Conservation (phyloP, 148 eudicot species). For the Spergularia bocconei region DNA sequence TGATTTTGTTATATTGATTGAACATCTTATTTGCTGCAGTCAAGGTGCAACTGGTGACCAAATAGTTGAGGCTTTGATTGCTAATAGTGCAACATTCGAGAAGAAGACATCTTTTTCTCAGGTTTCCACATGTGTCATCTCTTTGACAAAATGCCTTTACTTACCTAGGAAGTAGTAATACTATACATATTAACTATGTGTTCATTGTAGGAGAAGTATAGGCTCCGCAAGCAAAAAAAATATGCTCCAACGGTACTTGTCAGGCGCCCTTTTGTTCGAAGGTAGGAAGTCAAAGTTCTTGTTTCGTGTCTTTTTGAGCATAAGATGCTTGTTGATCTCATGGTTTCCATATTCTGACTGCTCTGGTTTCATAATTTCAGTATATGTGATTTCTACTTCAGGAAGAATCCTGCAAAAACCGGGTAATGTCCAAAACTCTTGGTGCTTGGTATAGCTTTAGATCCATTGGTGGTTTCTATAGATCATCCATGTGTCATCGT, state of each 20-base stretch:
- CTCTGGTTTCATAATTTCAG: conserved; percentile 38
- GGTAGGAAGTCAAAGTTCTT: conserved; percentile 35
- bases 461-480: not conserved
- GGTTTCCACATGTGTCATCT: conserved; percentile 36
- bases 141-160: not conserved
- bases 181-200: conserved; percentile 23
- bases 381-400: conserved; percentile 89
- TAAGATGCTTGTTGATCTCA: not conserved
- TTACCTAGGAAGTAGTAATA: not conserved
- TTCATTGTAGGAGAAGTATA: conserved; percentile 76
- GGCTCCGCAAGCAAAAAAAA: conserved; percentile 89
- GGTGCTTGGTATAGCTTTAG: not conserved
- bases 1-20: not conserved
- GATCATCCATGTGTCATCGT: not conserved
- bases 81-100: conserved; percentile 90
- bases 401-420: conserved; percentile 68
- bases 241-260: conserved; percentile 87
- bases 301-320: not conserved
- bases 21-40: conserved; percentile 40
- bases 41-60: conserved; percentile 80
- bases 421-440: conserved; percentile 49
- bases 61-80: conserved; percentile 90
- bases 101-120: conserved; percentile 94
- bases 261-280: conserved; percentile 90
- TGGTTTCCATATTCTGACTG: conserved; percentile 20